Evolutionary conservation across 1,284 basidiomycete genomes (phyloP).

Genomic region (Boletellus dicymbophilus): DNA sequence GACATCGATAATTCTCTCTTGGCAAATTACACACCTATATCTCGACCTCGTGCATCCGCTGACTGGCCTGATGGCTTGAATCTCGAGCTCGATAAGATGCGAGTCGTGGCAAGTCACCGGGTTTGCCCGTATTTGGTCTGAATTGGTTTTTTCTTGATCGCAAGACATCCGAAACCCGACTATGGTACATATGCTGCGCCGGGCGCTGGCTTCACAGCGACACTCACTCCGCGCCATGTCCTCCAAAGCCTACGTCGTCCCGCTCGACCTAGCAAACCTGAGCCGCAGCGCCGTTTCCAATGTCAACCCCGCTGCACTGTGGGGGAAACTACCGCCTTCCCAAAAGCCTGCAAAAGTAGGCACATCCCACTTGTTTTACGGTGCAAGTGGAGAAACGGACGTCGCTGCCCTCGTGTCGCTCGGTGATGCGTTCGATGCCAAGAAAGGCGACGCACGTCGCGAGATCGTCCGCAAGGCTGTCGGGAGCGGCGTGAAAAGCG

Average conservation of each 20-base stretch:
- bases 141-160: background rate
- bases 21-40: no score
- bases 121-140: background rate
- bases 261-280: constrained; percentile 41
- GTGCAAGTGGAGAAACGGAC: constrained; percentile 38
- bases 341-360: constrained; percentile 61
- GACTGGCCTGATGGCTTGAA: no score
- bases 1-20: no score
- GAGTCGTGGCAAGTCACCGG: no score
- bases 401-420: constrained; percentile 63
- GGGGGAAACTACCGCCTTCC: constrained; percentile 40
- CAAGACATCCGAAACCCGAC: constrained; percentile 22
- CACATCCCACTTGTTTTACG: constrained; percentile 66
- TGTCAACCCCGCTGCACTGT: constrained; percentile 42
- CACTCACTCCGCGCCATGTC: constrained; percentile 34
- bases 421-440: constrained; percentile 57
- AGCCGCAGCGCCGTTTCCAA: constrained; percentile 19
- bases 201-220: constrained; percentile 19
- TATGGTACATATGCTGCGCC: constrained; percentile 21
- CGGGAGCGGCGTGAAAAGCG: constrained; percentile 65
- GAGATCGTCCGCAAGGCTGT: constrained; percentile 69
- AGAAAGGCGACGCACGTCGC: constrained; percentile 50
- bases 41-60: no score
- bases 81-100: no score
- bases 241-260: constrained; percentile 43